These are phyloP conservation scores for Themeda triandra DNA, from an alignment of 176 grass and related monocot genomes.

Conservation along the genomic window DNA sequence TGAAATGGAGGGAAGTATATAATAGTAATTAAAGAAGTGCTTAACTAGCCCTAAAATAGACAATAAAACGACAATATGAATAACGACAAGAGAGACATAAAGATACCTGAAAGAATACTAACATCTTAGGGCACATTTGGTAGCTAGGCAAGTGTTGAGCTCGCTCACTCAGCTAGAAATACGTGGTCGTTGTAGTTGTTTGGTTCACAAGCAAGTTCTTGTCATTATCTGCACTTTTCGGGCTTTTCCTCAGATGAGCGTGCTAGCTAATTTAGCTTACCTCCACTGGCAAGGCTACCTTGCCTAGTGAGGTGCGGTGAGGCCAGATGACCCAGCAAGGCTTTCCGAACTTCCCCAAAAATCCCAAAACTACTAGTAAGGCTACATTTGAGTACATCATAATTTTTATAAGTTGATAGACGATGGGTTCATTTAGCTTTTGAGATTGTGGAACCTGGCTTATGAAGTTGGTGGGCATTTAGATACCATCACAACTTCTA, in stretches of 20 bases:
- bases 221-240: background rate
- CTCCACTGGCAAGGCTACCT: no score
- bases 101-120: background rate
- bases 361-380: background rate
- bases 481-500: background rate
- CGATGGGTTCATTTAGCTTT: background rate
- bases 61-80: background rate
- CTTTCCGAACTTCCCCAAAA: no score
- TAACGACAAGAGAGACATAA: background rate
- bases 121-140: background rate
- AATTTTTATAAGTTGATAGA: background rate
- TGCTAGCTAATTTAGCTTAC: background rate
- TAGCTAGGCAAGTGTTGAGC: background rate
- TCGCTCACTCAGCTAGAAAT: background rate
- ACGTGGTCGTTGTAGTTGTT: no score
- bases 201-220: background rate
- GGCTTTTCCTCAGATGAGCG: background rate
- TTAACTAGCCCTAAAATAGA: background rate
- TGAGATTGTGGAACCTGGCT: background rate
- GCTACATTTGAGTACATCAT: background rate
- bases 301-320: no score
- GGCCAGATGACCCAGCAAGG: no score
- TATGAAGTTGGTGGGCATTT: background rate
- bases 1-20: background rate
- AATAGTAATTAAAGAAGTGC: background rate